Evolutionary conservation across 306 rosid genomes (phyloP), one percentile per base, ranked within the genome.

Genomic region (Trifolium dubium): DNA sequence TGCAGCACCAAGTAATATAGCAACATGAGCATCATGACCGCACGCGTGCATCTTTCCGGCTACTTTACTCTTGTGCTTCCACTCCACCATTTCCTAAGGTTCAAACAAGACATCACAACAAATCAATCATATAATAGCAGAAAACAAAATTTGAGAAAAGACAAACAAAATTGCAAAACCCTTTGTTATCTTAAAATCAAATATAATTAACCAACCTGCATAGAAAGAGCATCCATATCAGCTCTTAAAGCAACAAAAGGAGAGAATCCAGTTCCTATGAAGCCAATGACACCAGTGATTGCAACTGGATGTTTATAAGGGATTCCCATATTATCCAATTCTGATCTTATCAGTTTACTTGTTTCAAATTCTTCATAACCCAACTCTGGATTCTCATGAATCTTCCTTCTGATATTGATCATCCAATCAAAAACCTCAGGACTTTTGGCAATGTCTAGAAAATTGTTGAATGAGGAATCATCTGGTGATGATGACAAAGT

Each of bases 241-340:
- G 98, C 98, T 84, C 98, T 84, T 40, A 94, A 0, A 13, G 97
- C 97, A 65, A 92, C 97, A 76, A 94, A 94, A 72, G 98, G 99
- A 0, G 97, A 68, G 4, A 5, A 73, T n/a, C 89, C 85, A 12
- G 92, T 85, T 19, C 99, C 99, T 14, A 94, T 64, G 77, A 29
- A 87, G 56, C 95, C 99, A 64, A 88, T 59, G 15, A 94, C 89
- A 41, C 96, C 99, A n/a, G 95, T 94, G 5, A 72, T 63, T 28
- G 92, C 95, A 62, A 89, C 81, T 31, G 95, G 97, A 71, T 94
- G 77, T 43, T 82, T 86, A 73, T 94, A 89, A 0, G 82, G 69
- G 23, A 94, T 81, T 2, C 82, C 86, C 83, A 91, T 17, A 34
- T 86, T 58, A 68, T 92, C 92, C 64, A 94, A 84, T 67, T 94